Conservation (phyloP, 345 rosid species). For the Rhodamnia rubescens region DNA sequence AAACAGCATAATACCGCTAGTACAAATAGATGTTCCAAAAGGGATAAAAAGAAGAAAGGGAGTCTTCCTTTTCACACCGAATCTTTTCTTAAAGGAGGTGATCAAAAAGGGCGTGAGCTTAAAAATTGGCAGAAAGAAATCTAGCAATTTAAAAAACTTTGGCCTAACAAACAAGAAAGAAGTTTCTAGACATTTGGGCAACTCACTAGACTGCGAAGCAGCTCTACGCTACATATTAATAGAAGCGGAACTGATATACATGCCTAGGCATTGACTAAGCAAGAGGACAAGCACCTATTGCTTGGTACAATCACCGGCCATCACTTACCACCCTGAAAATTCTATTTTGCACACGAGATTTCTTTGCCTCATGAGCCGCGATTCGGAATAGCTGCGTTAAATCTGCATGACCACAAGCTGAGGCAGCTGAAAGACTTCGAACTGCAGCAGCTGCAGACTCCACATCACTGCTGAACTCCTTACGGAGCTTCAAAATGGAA, state of each 20-base stretch:
- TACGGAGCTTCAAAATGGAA: conserved; percentile 34
- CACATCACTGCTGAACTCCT: conserved; percentile 70
- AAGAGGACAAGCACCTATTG: background rate
- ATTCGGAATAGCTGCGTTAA: conserved; percentile 62
- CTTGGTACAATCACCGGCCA: background rate
- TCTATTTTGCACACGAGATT: conserved; percentile 56
- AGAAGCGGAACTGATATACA: background rate
- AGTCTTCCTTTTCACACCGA: background rate
- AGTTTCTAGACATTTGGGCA: background rate
- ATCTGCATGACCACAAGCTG: conserved; percentile 70
- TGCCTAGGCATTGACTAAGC: background rate
- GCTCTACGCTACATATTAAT: background rate
- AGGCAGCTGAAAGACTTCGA: conserved; percentile 47
- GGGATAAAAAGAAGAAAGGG: background rate
- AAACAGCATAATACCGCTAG: background rate
- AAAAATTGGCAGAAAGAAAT: background rate
- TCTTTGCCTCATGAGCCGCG: conserved; percentile 84
- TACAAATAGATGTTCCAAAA: background rate
- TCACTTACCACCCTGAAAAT: conserved; percentile 72
- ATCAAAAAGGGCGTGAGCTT: background rate
- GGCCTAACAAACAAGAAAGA: background rate
- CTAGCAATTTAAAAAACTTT: background rate
- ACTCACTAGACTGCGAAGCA: background rate
- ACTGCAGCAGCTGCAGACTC: conserved; percentile 55
- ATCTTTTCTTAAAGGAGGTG: background rate